A percentile compares a stretch with the other conserved stretches of the same genome.
Conservation (phyloP, 2,329 filamentous ascomycete species). For the Botrytis deweyae region DNA sequence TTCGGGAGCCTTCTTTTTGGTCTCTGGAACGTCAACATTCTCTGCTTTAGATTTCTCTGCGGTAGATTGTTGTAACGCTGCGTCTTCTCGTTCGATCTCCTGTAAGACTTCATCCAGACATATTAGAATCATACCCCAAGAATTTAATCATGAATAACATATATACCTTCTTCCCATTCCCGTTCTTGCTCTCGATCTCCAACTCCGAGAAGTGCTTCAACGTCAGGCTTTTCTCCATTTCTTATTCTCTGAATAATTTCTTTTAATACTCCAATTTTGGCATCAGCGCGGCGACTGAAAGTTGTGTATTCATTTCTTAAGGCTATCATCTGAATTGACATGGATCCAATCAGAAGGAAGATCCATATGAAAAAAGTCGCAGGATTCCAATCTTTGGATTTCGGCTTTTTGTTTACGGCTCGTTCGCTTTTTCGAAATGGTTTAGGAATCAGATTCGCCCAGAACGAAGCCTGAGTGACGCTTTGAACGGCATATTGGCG, state of each 20-base stretch:
- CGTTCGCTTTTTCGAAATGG: slow-evolving; percentile 53
- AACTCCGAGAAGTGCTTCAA: slow-evolving; percentile 77
- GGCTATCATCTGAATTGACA: slow-evolving; percentile 89
- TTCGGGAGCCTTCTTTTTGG: slow-evolving; percentile 22
- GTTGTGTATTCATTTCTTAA: slow-evolving; percentile 72
- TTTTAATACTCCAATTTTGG: slow-evolving; percentile 71
- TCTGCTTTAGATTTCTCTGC: slow-evolving; percentile 31
- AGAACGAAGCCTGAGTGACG: slow-evolving; percentile 49
- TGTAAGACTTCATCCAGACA: slow-evolving; percentile 52
- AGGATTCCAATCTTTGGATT: slow-evolving; percentile 71
- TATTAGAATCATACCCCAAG: slow-evolving; percentile 11
- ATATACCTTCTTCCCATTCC: slow-evolving; percentile 85
- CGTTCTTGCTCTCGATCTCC: slow-evolving; percentile 72
- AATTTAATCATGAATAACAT: slow-evolving; percentile 38
- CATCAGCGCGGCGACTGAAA: slow-evolving; percentile 73
- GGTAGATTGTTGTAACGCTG: slow-evolving; percentile 42
- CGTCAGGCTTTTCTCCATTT: slow-evolving; percentile 75
- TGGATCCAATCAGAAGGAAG: slow-evolving; percentile 86
- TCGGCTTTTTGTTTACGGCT: slow-evolving; percentile 42
- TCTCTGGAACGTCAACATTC: neutral
- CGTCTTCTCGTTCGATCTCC: slow-evolving; percentile 65
- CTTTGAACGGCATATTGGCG: slow-evolving; percentile 41
- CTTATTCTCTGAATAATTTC: slow-evolving; percentile 73
- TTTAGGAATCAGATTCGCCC: slow-evolving; percentile 69
- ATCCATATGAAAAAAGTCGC: slow-evolving; percentile 81